These are phyloP conservation scores for Adansonia gregorii DNA, from an alignment of 441 rosid genomes.

Conservation along the genomic window DNA sequence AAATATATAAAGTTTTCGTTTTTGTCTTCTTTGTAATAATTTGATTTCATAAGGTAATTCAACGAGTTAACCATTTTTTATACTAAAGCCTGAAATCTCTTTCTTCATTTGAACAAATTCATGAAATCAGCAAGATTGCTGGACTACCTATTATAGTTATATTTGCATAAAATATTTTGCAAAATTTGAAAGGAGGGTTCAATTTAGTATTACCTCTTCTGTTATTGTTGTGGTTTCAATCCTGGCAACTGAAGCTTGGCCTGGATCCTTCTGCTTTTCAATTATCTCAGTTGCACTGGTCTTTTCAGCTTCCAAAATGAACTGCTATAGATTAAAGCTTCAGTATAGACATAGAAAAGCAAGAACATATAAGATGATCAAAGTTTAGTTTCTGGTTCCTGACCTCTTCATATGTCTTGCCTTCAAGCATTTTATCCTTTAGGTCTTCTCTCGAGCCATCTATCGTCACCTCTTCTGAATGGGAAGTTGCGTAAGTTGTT, in stretches of 20 bases:
- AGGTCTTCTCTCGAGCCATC: constrained; percentile 35
- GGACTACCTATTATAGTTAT: background rate
- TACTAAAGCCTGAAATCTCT: background rate
- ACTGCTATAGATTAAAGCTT: constrained; percentile 30
- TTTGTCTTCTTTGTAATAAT: background rate
- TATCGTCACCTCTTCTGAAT: constrained; percentile 30
- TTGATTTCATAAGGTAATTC: background rate
- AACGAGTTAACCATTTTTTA: background rate
- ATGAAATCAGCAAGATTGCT: background rate
- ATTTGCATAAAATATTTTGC: background rate
- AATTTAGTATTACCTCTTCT: constrained; percentile 46
- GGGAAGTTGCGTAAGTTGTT: constrained; percentile 23
- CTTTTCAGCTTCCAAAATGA: constrained; percentile 24
- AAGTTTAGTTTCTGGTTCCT: constrained; percentile 16
- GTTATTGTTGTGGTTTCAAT: constrained; percentile 31
- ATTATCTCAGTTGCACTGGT: constrained; percentile 27
- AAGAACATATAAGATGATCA: background rate
- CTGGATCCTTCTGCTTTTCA: constrained; percentile 32
- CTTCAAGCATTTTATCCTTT: constrained; percentile 33
- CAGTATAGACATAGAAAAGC: constrained; percentile 14
- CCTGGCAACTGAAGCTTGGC: constrained; percentile 27
- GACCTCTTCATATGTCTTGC: constrained; percentile 40
- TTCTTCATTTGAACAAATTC: background rate
- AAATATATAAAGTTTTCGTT: background rate
- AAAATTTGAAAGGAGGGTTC: background rate